Evolutionary conservation across 2,329 filamentous ascomycete genomes (phyloP).

Genomic region (Fusarium subglutinans): DNA sequence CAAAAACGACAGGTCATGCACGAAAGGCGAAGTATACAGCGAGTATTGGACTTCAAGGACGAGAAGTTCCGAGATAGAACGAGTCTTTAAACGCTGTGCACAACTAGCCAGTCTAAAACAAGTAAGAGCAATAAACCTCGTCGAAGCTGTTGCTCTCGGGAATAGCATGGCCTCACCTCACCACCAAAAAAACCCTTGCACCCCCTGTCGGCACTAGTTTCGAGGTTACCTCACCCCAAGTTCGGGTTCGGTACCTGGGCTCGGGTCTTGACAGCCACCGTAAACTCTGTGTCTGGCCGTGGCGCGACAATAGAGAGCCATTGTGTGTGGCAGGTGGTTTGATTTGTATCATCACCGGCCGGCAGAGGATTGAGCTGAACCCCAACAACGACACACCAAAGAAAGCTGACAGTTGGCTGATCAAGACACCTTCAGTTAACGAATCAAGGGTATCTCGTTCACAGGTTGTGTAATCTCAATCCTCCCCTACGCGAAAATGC

Average conservation of each 20-base stretch:
- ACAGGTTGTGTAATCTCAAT: background rate
- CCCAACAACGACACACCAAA: background rate
- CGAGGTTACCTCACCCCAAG: background rate
- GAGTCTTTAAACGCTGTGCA: background rate
- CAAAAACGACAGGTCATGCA: constrained; percentile 8
- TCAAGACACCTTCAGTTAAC: background rate
- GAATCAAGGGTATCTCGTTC: constrained; percentile 32
- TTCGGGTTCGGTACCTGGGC: constrained; percentile 35
- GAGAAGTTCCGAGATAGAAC: constrained; percentile 21
- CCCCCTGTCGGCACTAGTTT: constrained; percentile 18
- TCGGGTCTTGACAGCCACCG: background rate
- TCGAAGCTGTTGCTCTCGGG: background rate
- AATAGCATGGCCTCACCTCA: constrained; percentile 10
- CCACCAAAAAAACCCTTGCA: constrained; percentile 30
- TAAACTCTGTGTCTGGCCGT: background rate
- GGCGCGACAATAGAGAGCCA: background rate
- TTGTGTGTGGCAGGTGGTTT: background rate
- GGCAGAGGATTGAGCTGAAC: constrained; percentile 1
- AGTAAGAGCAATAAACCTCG: background rate
- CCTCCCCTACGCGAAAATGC: background rate
- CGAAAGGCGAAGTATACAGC: background rate
- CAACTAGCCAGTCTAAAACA: background rate
- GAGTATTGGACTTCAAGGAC: background rate
- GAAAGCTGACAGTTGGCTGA: background rate
- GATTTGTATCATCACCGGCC: constrained; percentile 12